Evolutionary conservation across 1,284 basidiomycete genomes (phyloP).

Genomic region (Naganishia sp.): DNA sequence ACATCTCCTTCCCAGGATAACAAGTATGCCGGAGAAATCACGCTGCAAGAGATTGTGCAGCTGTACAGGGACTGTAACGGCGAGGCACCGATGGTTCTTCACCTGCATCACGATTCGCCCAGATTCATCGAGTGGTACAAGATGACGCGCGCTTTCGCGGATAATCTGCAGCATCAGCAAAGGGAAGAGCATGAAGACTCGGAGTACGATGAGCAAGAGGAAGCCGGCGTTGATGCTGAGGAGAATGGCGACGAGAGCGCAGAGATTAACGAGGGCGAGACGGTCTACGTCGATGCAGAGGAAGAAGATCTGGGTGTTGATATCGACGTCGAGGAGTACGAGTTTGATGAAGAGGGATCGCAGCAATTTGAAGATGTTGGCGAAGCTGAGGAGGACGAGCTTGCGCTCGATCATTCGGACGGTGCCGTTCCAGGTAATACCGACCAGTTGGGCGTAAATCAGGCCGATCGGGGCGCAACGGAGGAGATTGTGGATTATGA

Average conservation of each 20-base stretch:
- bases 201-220: conserved; percentile 49
- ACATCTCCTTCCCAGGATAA: conserved; percentile 24
- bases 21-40: conserved; percentile 28
- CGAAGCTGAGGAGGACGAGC: conserved; percentile 18
- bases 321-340: conserved; percentile 19
- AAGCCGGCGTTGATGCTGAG: conserved; percentile 43
- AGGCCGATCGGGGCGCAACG: not conserved
- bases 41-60: conserved; percentile 35
- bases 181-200: conserved; percentile 37
- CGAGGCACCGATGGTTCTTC: conserved; percentile 29
- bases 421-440: not conserved
- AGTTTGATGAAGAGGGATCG: conserved; percentile 12
- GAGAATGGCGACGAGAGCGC: conserved; percentile 43
- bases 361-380: not conserved
- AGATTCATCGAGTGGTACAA: conserved; percentile 43
- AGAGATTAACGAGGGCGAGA: conserved; percentile 44
- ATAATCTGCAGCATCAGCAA: conserved; percentile 30
- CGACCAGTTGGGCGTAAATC: no score
- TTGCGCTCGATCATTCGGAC: conserved; percentile 5
- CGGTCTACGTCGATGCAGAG: conserved; percentile 45
- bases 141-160: conserved; percentile 41
- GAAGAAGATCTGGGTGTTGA: conserved; percentile 34
- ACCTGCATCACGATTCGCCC: conserved; percentile 28
- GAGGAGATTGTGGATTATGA: conserved; percentile 28
- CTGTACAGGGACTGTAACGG: conserved; percentile 31